These are phyloP conservation scores for Debaryomyces subglobosus DNA, from an alignment of 1,139 yeast genomes.

Conservation along the genomic window DNA sequence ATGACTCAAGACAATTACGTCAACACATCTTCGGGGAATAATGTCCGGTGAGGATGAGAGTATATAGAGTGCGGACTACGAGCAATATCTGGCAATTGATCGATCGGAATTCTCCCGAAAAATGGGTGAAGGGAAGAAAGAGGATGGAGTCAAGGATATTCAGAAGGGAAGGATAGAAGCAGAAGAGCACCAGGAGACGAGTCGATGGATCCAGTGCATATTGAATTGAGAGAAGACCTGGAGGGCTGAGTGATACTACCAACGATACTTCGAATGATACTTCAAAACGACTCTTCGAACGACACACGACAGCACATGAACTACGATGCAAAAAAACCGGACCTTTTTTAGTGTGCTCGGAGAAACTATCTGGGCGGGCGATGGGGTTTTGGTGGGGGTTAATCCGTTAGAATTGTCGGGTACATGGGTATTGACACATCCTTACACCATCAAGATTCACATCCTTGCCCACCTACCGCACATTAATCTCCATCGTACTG, in stretches of 20 bases:
- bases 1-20: neutral
- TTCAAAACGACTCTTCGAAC: too few relatives aligned
- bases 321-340: neutral
- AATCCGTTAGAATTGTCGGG: neutral
- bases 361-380: neutral
- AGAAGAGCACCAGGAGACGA: too few relatives aligned
- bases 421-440: neutral
- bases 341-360: neutral
- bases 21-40: neutral
- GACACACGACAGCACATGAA: neutral
- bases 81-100: neutral
- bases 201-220: too few relatives aligned
- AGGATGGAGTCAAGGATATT: too few relatives aligned
- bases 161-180: too few relatives aligned
- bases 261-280: too few relatives aligned
- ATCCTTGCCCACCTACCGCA: neutral
- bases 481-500: neutral
- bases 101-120: neutral
- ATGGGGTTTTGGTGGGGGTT: neutral
- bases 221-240: too few relatives aligned
- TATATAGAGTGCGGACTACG: neutral
- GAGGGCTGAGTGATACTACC: too few relatives aligned
- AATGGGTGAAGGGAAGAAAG: neutral
- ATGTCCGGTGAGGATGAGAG: neutral
- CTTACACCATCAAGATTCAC: neutral